Evolutionary conservation across 441 rosid genomes (phyloP), one percentile per base, ranked within the genome.

Genomic region (Erodium moschatum): DNA sequence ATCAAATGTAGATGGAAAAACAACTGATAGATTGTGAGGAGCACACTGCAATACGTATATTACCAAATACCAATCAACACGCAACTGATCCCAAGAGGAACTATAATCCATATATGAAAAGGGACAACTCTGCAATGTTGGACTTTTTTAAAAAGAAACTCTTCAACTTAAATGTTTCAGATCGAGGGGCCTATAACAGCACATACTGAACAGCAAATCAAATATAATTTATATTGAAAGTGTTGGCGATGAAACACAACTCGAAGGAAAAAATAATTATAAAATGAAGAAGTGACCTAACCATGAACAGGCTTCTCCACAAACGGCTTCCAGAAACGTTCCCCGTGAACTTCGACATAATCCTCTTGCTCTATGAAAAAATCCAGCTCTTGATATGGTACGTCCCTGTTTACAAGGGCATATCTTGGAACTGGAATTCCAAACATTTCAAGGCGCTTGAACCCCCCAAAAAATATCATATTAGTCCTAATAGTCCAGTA

Each of bases 251-350:
- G 10, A 73, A 66, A 71, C 56, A 63, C 63, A 73, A 29, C 11
- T 66, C 31, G 72, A 19, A 64, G 24, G 44, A 67, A 73, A 73
- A 31, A 20, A 74, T 80, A 67, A 65, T 11, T 60, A 31, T 13
- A 66, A 31, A 56, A 24, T 10, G 66, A 71, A 66, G 63, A 29
- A 72, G 69, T 71, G 73, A 38, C 64, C 87, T 83, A 78, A 96
- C 99, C 99, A 71, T 96, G 82, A 75, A 96, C 83, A 65, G 98
- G 98, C 85, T 96, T 96, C 84, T 96, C 99, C 69, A 96, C 99
- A 85, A 96, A 96, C 56, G 99, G 99, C 87, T 96, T 96, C 92
- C 96, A 92, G 78, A 96, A 96, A 54, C 99, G 96, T 66, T 83
- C 74, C 19, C 99, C 99, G 54, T 88, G 81, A 77, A 96, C 97